phyloP scores from a whole-genome alignment of 768 basidiomycete genomes.

The Russula abietina region DNA sequence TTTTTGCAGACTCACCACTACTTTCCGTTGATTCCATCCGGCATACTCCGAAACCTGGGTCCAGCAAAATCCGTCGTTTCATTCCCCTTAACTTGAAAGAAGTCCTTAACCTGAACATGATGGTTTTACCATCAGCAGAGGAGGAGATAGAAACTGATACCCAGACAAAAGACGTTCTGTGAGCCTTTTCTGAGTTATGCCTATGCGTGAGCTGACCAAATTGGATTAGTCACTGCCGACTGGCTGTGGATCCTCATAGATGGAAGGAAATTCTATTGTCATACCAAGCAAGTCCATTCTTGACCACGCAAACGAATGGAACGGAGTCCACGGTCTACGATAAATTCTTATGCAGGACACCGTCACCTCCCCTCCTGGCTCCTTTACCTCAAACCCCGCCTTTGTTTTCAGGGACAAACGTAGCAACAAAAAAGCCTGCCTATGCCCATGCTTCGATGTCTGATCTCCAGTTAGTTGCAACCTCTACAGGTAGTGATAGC shows the following conservation, averaged over 20 bases:
- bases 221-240: slow-evolving; percentile 1
- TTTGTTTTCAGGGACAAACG: slow-evolving; percentile 3
- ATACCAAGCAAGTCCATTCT: slow-evolving; percentile 8
- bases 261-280: not conserved
- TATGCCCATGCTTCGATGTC: slow-evolving; percentile 3
- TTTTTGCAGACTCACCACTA: not conserved
- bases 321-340: not conserved
- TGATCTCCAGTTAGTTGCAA: not conserved
- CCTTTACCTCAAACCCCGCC: slow-evolving; percentile 11
- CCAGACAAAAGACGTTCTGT: not conserved
- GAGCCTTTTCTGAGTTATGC: not conserved
- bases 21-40: slow-evolving; percentile 12
- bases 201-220: not conserved
- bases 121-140: not conserved
- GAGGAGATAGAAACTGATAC: not conserved
- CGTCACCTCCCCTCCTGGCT: slow-evolving; percentile 1
- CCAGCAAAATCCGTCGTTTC: not conserved
- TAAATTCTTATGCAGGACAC: not conserved
- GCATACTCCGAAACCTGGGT: slow-evolving; percentile 11
- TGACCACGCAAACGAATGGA: not conserved
- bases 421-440: not conserved
- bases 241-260: not conserved
- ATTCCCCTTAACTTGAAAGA: not conserved
- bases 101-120: not conserved
- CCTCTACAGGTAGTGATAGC: not conserved